Base-by-base conservation (phyloP, 345 rosid genomes). In the Sisymbrium irio region DNA sequence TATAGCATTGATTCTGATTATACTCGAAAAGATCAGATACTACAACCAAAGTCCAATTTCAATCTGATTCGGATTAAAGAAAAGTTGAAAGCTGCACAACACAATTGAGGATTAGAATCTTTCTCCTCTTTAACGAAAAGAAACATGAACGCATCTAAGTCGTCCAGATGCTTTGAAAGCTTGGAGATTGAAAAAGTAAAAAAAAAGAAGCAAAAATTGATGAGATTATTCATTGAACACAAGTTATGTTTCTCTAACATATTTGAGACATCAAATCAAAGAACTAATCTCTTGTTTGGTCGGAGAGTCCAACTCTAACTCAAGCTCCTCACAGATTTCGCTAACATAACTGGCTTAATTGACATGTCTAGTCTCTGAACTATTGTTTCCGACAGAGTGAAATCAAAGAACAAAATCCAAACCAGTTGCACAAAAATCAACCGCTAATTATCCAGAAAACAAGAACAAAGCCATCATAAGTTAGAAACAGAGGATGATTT, bases 201-300 rank as follows among this genome's bases (percentile, higher is more conserved):
- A 56, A 37, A 50, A 39, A 49, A 22, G 25, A 22, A 3, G 25
- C 25, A 22, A 22, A n/a, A n/a, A n/a, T n/a, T 8, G 20, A 9
- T 3, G 45, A 19, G 32, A 50, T 17, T 28, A 15, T 18, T 4
- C 45, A 30, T 9, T 42, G 45, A 45, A 15, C 30, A 35, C 49
- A 25, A 1, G 13, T n/a, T 1, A 55, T 33, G 72, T 56, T 64
- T 35, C 55, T 33, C 47, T n/a, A 4, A 41, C 6, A 6, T 28
- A 44, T 40, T 74, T 46, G 53, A 36, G 66, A 57, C 72, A 66
- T 14, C 53, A 47, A 56, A 47, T 20, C 25, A 9, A 62, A 51
- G 27, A 40, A 62, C 13, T 12, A 14, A 41, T 61, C 61, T 50
- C 32, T 12, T 50, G 60, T 37, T 39, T 28, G 30, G 42, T 32